Evolutionary conservation across 441 rosid genomes (phyloP).

Genomic region (Kokia cookei): DNA sequence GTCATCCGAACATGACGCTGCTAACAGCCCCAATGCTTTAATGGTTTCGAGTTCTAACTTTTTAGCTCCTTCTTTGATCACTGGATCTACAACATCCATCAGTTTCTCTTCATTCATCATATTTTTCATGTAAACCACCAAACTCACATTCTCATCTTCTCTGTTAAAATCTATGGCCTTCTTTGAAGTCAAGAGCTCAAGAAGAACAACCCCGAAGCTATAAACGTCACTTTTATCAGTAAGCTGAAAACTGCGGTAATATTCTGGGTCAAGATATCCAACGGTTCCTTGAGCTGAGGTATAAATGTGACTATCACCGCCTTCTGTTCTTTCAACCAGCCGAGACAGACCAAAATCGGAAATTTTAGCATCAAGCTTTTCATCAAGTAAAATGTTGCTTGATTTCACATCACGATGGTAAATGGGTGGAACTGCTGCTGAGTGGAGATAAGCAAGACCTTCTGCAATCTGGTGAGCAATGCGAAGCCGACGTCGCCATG

Average conservation of each 20-base stretch:
- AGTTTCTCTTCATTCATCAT: constrained; percentile 36
- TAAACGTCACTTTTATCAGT: constrained; percentile 59
- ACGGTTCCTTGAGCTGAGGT: constrained; percentile 60
- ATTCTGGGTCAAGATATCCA: constrained; percentile 70
- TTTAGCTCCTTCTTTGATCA: constrained; percentile 26
- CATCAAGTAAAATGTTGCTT: constrained; percentile 55
- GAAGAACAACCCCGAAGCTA: constrained; percentile 51
- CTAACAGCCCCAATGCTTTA: constrained; percentile 35
- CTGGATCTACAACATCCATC: constrained; percentile 33
- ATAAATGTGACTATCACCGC: constrained; percentile 43
- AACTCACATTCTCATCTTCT: constrained; percentile 39
- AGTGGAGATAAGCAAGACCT: constrained; percentile 58
- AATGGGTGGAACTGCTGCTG: constrained; percentile 53
- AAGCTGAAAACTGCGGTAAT: constrained; percentile 50
- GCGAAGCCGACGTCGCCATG: constrained; percentile 39
- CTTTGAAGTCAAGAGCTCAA: constrained; percentile 38
- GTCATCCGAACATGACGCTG: constrained; percentile 42
- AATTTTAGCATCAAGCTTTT: constrained; percentile 48
- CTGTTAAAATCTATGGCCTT: constrained; percentile 45
- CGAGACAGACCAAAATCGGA: constrained; percentile 56
- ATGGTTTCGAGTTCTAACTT: constrained; percentile 29
- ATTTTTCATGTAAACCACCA: constrained; percentile 36
- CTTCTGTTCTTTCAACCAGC: constrained; percentile 33
- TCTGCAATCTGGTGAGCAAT: constrained; percentile 53
- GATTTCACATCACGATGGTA: constrained; percentile 64